These are phyloP conservation scores for Tetrahymena elliotti DNA, from an alignment of 73 alveolate species.

Conservation along the genomic window DNA sequence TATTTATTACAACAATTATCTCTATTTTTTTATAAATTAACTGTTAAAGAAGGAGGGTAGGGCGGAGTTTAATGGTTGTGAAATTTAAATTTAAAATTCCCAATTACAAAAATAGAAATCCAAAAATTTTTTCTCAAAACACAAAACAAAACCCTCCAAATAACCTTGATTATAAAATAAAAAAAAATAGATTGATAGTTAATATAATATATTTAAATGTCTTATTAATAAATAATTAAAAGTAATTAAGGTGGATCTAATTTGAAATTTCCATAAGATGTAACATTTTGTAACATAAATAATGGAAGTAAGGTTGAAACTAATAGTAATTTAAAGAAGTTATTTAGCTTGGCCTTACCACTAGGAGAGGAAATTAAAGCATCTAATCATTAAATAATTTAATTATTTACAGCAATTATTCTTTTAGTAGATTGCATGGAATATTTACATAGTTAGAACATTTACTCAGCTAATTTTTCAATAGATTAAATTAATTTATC, in stretches of 20 bases:
- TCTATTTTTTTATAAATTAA: too few relatives aligned
- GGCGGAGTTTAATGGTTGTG: too few relatives aligned
- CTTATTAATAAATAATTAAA: too few relatives aligned
- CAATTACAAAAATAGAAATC: too few relatives aligned
- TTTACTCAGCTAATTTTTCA: background rate
- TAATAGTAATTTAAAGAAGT: background rate
- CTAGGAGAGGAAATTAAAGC: background rate
- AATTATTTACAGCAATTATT: background rate
- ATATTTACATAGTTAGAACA: background rate
- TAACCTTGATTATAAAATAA: too few relatives aligned
- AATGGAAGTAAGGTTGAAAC: background rate
- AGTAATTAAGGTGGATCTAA: background rate
- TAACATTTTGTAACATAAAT: background rate
- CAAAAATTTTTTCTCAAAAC: too few relatives aligned
- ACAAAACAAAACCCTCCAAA: too few relatives aligned
- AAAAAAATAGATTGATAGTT: too few relatives aligned
- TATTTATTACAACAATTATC: background rate
- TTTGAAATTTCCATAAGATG: background rate
- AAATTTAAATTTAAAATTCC: too few relatives aligned
- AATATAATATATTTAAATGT: too few relatives aligned
- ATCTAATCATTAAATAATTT: background rate
- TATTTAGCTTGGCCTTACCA: background rate
- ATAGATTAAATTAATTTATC: background rate
- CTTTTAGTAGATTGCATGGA: background rate
- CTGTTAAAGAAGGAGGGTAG: too few relatives aligned